phyloP scores from a whole-genome alignment of 1,284 basidiomycete species.

The Lentinula novae-zelandiae region DNA sequence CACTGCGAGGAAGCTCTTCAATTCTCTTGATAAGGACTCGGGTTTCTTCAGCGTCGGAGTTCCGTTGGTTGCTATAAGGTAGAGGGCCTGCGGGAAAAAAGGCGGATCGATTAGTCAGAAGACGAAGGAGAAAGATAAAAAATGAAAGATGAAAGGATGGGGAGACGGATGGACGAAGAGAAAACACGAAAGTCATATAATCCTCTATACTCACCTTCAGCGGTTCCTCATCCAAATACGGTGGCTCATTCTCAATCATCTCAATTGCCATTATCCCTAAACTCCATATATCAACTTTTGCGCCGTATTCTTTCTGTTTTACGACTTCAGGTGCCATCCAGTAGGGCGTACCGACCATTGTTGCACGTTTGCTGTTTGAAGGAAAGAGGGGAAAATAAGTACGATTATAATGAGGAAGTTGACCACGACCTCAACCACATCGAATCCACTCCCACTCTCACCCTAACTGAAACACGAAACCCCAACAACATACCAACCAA shows the following conservation, averaged over 20 bases:
- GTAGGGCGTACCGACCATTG: slow-evolving; percentile 99
- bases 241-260: slow-evolving; percentile 99
- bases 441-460: too few species aligned
- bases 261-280: slow-evolving; percentile 99
- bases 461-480: too few species aligned
- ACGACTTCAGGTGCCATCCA: slow-evolving; percentile 99
- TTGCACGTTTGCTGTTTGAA: slow-evolving; percentile 96
- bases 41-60: slow-evolving; percentile 98
- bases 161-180: not conserved
- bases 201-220: slow-evolving; percentile 50
- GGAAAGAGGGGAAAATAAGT: too few species aligned
- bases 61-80: slow-evolving; percentile 97
- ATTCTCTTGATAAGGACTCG: slow-evolving; percentile 85
- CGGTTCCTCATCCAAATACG: slow-evolving; percentile 97
- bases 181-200: too few species aligned
- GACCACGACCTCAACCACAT: too few species aligned
- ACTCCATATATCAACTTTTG: slow-evolving; percentile 98
- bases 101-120: not conserved
- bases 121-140: not conserved
- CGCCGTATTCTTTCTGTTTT: slow-evolving; percentile 98
- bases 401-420: too few species aligned
- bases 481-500: too few species aligned
- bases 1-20: slow-evolving; percentile 95
- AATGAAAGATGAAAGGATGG: not conserved
- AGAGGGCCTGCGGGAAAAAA: slow-evolving; percentile 54